Base-by-base conservation (phyloP, 495 filamentous ascomycete species). In the Xylaria bambusicola region DNA sequence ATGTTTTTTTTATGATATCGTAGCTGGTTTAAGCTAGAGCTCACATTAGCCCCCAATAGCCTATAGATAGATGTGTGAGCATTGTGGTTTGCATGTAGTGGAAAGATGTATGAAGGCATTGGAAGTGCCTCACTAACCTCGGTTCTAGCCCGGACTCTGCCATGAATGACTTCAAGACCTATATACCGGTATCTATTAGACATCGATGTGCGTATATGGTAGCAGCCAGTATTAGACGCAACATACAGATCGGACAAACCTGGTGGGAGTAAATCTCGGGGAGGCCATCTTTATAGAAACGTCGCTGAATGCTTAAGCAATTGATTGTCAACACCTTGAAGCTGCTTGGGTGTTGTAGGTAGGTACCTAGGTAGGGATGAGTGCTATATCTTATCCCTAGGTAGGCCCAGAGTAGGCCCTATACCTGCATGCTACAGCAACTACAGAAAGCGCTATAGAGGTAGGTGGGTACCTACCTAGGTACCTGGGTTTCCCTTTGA, bases 111-210 rank as follows among this genome's bases (percentile, higher is more conserved):
- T 15, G 3, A 41, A 24, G 3, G 31, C n/a, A 17, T 3, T 6
- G 6, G 9, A 20, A 35, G 18, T 70, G 35, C 63, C 59, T 56
- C 75, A 72, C 63, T 73, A 80, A 93, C 92, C 89, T 88, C 69
- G 90, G 91, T 72, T 97, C 92, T 17, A 97, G 75, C 23, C 92
- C 92, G 45, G 91, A 95, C 62, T 87, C 88, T 64, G 81, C 83
- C 75, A 88, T 84, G 72, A 95, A 93, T n/a, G 88, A 88, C 71
- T 88, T 86, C 79, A 87, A 81, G 23, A 93, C 89, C 89, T 92
- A 62, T 5, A n/a, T n/a, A n/a, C n/a, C n/a, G 5, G 29, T 47
- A 58, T 56, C 38, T 35, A 21, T 55, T 35, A 46, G 20, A 35
- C 52, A 26, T 18, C 36, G 26, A 13, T 50, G 45, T 49, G 24